A percentile compares a stretch with the other conserved stretches of the same genome.
phyloP scores from a whole-genome alignment of 495 filamentous ascomycete genomes.

The Penicillium arizonense region DNA sequence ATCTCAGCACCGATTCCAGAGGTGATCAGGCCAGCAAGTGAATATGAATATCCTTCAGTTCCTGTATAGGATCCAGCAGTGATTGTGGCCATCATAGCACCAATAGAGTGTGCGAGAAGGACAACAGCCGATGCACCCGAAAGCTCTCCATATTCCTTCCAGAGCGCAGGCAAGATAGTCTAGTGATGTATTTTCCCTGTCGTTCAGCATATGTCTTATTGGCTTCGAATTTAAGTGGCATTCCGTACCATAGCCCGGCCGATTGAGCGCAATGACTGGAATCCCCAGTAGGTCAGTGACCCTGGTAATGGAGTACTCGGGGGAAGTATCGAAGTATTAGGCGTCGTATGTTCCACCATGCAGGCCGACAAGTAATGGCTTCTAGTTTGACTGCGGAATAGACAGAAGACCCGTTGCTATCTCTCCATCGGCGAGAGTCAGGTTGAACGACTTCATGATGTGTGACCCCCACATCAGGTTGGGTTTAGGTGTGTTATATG shows the following conservation, averaged over 20 bases:
- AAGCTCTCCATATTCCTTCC: conserved; percentile 23
- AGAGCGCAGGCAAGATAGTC: conserved; percentile 30
- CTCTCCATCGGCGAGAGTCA: neutral
- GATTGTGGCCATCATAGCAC: conserved; percentile 23
- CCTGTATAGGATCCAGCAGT: conserved; percentile 10
- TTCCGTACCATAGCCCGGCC: conserved; percentile 30
- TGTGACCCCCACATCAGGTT: no score
- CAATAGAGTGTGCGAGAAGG: conserved; percentile 34
- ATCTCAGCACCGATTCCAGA: conserved; percentile 26
- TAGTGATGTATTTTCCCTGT: conserved; percentile 26
- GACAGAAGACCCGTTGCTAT: neutral
- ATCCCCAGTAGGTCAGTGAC: conserved; percentile 21
- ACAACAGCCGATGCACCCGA: conserved; percentile 26
- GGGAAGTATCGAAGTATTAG: conserved; percentile 33
- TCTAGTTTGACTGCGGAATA: neutral
- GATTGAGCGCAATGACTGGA: conserved; percentile 31
- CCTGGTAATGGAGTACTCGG: conserved; percentile 21
- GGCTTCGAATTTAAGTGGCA: conserved; percentile 7
- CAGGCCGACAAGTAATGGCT: conserved; percentile 30
- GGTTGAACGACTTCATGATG: neutral
- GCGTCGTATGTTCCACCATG: conserved; percentile 35
- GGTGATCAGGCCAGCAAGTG: conserved; percentile 29
- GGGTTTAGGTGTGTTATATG: no score
- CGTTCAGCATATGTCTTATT: conserved; percentile 20
- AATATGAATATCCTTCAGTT: conserved; percentile 30